Conservation (phyloP, 805 yeast species). For the Ascoidea tarda region DNA sequence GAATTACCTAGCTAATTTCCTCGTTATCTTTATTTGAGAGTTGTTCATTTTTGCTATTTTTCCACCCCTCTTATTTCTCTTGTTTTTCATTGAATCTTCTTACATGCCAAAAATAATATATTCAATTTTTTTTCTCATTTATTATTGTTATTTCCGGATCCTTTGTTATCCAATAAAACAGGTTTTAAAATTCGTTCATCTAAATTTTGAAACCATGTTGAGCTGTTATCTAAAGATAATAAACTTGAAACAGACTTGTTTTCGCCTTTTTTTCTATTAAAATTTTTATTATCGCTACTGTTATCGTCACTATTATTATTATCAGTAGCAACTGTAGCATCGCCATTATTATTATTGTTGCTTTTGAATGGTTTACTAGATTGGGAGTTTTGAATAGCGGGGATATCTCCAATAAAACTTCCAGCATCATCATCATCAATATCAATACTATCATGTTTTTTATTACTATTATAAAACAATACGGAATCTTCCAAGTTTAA, state of each 20-base stretch:
- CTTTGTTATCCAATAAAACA: constrained; percentile 53
- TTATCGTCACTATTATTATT: not conserved
- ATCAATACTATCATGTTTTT: not conserved
- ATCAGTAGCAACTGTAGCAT: not conserved
- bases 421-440: constrained; percentile 15
- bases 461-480: not conserved
- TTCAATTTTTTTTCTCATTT: not conserved
- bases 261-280: not conserved
- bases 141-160: not conserved
- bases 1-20: too few relatives aligned
- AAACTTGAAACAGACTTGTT: constrained; percentile 13
- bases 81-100: too few relatives aligned
- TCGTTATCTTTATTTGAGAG: too few relatives aligned
- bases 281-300: not conserved
- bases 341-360: constrained; percentile 12
- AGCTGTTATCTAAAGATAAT: constrained; percentile 51
- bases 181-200: constrained; percentile 93
- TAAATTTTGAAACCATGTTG: constrained; percentile 84
- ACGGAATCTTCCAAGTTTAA: not conserved
- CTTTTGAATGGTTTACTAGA: constrained; percentile 1
- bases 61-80: too few relatives aligned
- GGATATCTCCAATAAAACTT: constrained; percentile 26
- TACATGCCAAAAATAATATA: too few relatives aligned
- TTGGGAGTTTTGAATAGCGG: constrained; percentile 9
- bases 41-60: too few relatives aligned